phyloP scores from a whole-genome alignment of 1,139 yeast species.

The Taphrina communis region DNA sequence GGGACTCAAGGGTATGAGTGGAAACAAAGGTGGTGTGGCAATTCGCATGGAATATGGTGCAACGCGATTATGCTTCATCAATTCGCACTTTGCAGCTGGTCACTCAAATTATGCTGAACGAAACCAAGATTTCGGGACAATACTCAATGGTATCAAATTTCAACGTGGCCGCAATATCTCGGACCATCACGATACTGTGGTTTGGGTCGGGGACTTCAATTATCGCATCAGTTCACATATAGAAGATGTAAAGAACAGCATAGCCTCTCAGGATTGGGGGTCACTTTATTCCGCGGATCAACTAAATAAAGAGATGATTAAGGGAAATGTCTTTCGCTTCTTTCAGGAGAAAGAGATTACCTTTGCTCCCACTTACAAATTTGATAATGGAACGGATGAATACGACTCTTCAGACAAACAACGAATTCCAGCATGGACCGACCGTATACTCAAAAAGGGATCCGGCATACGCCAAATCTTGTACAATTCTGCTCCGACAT shows the following conservation, averaged over 20 bases:
- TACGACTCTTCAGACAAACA: slow-evolving; percentile 92
- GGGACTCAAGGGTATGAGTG: slow-evolving; percentile 89
- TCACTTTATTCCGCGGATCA: slow-evolving; percentile 78
- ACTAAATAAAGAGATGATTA: slow-evolving; percentile 75
- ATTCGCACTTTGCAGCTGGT: slow-evolving; percentile 96
- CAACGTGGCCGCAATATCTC: slow-evolving; percentile 69
- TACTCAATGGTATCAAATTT: slow-evolving; percentile 76
- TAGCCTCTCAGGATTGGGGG: slow-evolving; percentile 57
- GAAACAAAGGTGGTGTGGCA: slow-evolving; percentile 91
- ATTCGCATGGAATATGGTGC: slow-evolving; percentile 78
- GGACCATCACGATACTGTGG: slow-evolving; percentile 74
- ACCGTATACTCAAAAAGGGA: slow-evolving; percentile 68
- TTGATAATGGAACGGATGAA: slow-evolving; percentile 80
- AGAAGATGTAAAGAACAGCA: slow-evolving; percentile 70
- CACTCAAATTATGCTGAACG: slow-evolving; percentile 81
- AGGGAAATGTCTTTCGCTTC: slow-evolving; percentile 84
- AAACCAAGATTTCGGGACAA: slow-evolving; percentile 82
- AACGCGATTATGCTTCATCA: slow-evolving; percentile 80
- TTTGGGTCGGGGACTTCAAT: slow-evolving; percentile 97
- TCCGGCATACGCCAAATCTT: slow-evolving; percentile 64
- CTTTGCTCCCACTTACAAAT: slow-evolving; percentile 91
- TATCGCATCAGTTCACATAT: slow-evolving; percentile 78
- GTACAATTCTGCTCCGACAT: slow-evolving; percentile 63
- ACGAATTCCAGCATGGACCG: slow-evolving; percentile 97
- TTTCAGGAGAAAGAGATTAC: slow-evolving; percentile 79